Percentiles rank a stretch among this genome's conserved stretches.
Evolutionary conservation across 2,329 filamentous ascomycete species (phyloP).

Genomic region (Aspergillus vadensis): DNA sequence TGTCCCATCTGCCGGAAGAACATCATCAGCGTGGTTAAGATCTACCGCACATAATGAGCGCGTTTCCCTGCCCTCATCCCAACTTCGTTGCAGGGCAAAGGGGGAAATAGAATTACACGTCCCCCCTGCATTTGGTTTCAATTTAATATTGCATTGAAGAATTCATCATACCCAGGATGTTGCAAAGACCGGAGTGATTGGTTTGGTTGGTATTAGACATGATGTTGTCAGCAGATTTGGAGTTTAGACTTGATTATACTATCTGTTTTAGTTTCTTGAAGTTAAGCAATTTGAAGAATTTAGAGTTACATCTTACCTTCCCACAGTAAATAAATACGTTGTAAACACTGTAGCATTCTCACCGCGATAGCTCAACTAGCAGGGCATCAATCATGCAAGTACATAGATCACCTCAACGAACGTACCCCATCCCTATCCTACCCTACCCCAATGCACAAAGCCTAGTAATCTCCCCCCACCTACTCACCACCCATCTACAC

Average conservation of each 20-base stretch:
- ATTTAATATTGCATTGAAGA: conserved; percentile 15
- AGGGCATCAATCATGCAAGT: too few relatives aligned
- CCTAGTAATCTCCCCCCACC: too few relatives aligned
- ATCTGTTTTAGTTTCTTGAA: not conserved
- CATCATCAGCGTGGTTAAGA: conserved; percentile 59
- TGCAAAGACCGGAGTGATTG: conserved; percentile 5
- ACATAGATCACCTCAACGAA: too few relatives aligned
- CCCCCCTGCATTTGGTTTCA: conserved; percentile 10
- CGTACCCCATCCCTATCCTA: too few relatives aligned
- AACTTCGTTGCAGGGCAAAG: not conserved
- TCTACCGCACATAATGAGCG: conserved; percentile 49
- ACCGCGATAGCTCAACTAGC: too few relatives aligned
- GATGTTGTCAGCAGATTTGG: not conserved
- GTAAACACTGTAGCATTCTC: too few relatives aligned
- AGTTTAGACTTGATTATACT: not conserved
- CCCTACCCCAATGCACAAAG: too few relatives aligned
- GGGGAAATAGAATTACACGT: not conserved
- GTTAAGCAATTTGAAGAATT: not conserved
- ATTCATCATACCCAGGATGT: conserved; percentile 24
- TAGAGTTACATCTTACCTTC: not conserved
- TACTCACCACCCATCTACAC: too few relatives aligned
- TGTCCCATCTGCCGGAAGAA: conserved; percentile 64
- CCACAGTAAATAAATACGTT: not conserved
- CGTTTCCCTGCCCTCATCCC: too few relatives aligned
- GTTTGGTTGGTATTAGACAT: not conserved